Percentiles rank a stretch among this genome's conserved stretches.
Conservation (phyloP, 2,329 filamentous ascomycete species). For the Talaromyces verruculosus region DNA sequence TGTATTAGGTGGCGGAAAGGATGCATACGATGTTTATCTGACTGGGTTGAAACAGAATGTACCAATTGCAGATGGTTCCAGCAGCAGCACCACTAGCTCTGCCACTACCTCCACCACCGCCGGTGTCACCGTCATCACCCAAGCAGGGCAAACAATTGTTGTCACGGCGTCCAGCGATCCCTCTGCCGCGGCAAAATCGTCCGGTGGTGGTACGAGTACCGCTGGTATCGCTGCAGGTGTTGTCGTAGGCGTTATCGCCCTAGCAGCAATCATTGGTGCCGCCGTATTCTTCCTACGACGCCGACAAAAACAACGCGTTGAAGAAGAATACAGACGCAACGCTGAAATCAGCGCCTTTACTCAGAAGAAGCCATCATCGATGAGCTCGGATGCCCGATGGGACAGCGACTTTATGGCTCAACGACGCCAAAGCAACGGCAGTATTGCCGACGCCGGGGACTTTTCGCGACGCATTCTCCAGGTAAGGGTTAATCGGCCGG, state of each 20-base stretch:
- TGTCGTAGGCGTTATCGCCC: constrained; percentile 75
- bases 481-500: constrained; percentile 56
- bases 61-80: constrained; percentile 22
- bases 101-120: constrained; percentile 34
- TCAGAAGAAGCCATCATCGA: constrained; percentile 59
- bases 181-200: constrained; percentile 24
- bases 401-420: constrained; percentile 80
- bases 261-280: constrained; percentile 66
- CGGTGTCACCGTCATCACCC: constrained; percentile 33
- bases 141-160: constrained; percentile 34
- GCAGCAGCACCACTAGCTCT: constrained; percentile 27
- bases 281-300: constrained; percentile 73
- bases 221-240: constrained; percentile 83
- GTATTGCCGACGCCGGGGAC: constrained; percentile 95
- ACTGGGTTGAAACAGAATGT: constrained; percentile 50
- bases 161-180: constrained; percentile 33
- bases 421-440: constrained; percentile 85
- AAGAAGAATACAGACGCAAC: constrained; percentile 81
- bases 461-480: constrained; percentile 94
- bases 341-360: constrained; percentile 73
- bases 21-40: constrained; percentile 53
- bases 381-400: constrained; percentile 75
- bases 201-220: constrained; percentile 61
- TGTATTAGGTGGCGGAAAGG: constrained; percentile 57
- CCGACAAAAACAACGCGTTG: constrained; percentile 72